Evolutionary conservation across 257 asterid species (phyloP).

Genomic region (Leonotis leonurus): DNA sequence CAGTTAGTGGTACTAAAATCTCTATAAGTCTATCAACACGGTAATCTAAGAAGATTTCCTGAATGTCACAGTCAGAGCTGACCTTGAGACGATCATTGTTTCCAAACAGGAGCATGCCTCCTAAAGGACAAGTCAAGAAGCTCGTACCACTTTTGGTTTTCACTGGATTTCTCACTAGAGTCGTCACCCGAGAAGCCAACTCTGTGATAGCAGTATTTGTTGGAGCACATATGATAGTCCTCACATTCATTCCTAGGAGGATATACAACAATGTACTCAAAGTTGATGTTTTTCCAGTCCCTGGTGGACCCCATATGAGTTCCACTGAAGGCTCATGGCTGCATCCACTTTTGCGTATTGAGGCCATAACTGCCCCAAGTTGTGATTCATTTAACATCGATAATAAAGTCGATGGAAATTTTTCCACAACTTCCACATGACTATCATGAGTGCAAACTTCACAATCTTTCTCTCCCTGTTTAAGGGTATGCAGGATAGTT

Average conservation of each 20-base stretch:
- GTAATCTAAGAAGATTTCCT: slow-evolving; percentile 33
- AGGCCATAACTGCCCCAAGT: slow-evolving; percentile 28
- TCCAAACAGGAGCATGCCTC: slow-evolving; percentile 41
- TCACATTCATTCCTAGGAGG: slow-evolving; percentile 31
- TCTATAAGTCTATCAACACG: slow-evolving; percentile 31
- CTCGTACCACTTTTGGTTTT: neutral
- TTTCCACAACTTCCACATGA: neutral
- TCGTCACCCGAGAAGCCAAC: slow-evolving; percentile 35
- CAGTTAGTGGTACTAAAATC: slow-evolving; percentile 24
- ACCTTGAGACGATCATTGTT: slow-evolving; percentile 30
- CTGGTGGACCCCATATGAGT: slow-evolving; percentile 63
- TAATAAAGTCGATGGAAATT: slow-evolving; percentile 1
- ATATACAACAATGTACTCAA: slow-evolving; percentile 28
- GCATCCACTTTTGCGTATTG: slow-evolving; percentile 16
- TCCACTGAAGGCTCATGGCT: slow-evolving; percentile 22
- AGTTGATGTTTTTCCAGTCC: slow-evolving; percentile 57
- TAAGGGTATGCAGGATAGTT: neutral
- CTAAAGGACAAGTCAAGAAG: slow-evolving; percentile 18
- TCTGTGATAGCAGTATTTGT: slow-evolving; percentile 51
- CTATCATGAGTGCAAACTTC: slow-evolving; percentile 13
- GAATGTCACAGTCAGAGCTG: slow-evolving; percentile 21
- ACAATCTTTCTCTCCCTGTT: slow-evolving; percentile 25
- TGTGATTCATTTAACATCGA: slow-evolving; percentile 40
- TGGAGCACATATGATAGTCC: slow-evolving; percentile 54
- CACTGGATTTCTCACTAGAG: slow-evolving; percentile 19